Conservation (phyloP, 345 rosid genomes). For the Kernera saxatilis region DNA sequence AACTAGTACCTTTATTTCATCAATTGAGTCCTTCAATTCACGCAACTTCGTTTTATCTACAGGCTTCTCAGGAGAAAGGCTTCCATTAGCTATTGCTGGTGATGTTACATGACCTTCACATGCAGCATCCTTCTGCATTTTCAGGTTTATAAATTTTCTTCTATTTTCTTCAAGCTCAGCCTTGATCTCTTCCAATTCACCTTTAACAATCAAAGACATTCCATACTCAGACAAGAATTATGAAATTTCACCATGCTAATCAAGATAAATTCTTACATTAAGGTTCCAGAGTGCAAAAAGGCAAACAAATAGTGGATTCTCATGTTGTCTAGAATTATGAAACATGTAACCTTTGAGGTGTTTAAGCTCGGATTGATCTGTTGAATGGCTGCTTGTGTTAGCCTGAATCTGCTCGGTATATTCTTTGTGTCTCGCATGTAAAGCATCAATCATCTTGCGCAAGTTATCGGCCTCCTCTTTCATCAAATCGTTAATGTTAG, state of each 20-base stretch:
- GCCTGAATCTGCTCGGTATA: slow-evolving; percentile 46
- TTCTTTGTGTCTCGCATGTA: slow-evolving; percentile 66
- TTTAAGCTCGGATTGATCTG: slow-evolving; percentile 67
- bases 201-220: slow-evolving; percentile 37
- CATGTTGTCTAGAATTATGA: background rate
- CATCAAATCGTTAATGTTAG: slow-evolving; percentile 76
- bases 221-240: slow-evolving; percentile 16
- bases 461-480: slow-evolving; percentile 64
- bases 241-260: background rate
- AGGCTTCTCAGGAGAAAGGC: slow-evolving; percentile 70
- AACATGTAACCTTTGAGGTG: slow-evolving; percentile 57
- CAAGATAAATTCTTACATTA: background rate
- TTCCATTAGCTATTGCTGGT: slow-evolving; percentile 62
- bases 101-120: slow-evolving; percentile 45
- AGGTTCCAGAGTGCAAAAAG: background rate
- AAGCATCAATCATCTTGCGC: slow-evolving; percentile 50
- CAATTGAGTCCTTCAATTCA: slow-evolving; percentile 71
- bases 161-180: slow-evolving; percentile 87
- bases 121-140: slow-evolving; percentile 82
- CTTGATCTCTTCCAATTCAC: slow-evolving; percentile 83
- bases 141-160: slow-evolving; percentile 71
- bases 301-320: background rate
- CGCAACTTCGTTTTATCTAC: slow-evolving; percentile 59
- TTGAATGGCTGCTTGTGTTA: slow-evolving; percentile 43
- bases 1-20: slow-evolving; percentile 61